These are phyloP conservation scores for Neurospora cerealis DNA, from an alignment of 495 filamentous ascomycete species.

Conservation along the genomic window DNA sequence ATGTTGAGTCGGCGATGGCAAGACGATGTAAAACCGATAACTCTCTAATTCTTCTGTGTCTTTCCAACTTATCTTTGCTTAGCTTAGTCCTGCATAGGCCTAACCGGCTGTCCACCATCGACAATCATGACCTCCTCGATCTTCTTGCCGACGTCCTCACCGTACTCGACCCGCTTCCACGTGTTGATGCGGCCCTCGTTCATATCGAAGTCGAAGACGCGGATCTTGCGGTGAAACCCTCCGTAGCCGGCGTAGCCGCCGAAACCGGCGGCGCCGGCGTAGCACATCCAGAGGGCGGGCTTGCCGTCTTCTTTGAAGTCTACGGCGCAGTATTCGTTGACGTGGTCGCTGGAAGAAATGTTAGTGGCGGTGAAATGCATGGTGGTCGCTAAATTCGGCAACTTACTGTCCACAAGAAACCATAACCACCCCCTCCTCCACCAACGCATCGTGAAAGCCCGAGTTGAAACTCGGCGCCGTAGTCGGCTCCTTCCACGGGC, in stretches of 20 bases:
- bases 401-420: conserved; percentile 87
- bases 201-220: conserved; percentile 89
- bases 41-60: too few relatives aligned
- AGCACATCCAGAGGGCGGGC: conserved; percentile 95
- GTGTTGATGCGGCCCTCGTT: conserved; percentile 77
- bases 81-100: conserved; percentile 14
- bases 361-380: conserved; percentile 2
- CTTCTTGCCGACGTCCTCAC: conserved; percentile 52
- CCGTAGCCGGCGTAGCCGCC: conserved; percentile 90
- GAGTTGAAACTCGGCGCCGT: conserved; percentile 86
- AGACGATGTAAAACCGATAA: too few relatives aligned
- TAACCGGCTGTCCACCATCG: conserved; percentile 58
- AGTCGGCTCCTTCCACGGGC: conserved; percentile 60
- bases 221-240: conserved; percentile 70
- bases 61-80: background rate
- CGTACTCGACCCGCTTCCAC: conserved; percentile 86
- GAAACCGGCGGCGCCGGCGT: conserved; percentile 79
- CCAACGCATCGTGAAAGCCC: conserved; percentile 75
- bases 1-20: too few relatives aligned
- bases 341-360: conserved; percentile 58
- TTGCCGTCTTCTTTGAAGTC: conserved; percentile 42
- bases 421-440: conserved; percentile 72
- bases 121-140: conserved; percentile 85
- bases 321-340: conserved; percentile 89
- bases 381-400: background rate